Base-by-base conservation (phyloP, 2,329 filamentous ascomycete genomes). In the Setomelanomma holmii region DNA sequence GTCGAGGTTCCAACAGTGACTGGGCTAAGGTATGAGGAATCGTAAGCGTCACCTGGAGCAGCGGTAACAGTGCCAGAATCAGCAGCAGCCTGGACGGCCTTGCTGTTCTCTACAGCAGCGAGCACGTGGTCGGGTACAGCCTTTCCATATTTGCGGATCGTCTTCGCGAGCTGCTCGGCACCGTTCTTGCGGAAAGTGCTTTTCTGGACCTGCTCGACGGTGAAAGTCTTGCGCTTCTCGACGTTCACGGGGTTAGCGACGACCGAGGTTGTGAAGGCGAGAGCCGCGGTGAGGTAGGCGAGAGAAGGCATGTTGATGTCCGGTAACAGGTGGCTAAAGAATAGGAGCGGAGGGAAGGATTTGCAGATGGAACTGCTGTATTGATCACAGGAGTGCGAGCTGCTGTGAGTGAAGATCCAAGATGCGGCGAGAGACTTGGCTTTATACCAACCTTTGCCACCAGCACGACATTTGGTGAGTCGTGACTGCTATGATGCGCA, bases 1-100 rank as follows among this genome's bases (percentile, higher is more conserved):
- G 77, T 82, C 61, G 87, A 85, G 67, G 82, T 75, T 39, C 89
- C 89, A 56, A 91, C 78, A 2, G 77, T 80, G 40, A 91, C 84
- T 0, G 86, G 84, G 58, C 58, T 61, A 47, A 72, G 53, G 51
- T 71, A 72, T 12, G 63, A 57, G 6, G 63, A 64, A 36, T 75
- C 72, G 53, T 69, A 68, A 30, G 71, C 56, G 48, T 79, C 77
- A 50, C 69, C 66, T 11, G 78, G 77, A 33, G 67, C 71, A 41
- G 78, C 76, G 47, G 72, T 61, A 11, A 73, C 76, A 45, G 68
- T 60, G 36, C 78, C 78, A 40, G 60, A 74, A 3, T 34, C 53
- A 23, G 45, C 54, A 30, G 27, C 55, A 44, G 58, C 58, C 30
- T 56, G 30, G 4, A 61, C 40, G 5, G 60, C 44, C 22, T 56